Conservation (phyloP, 768 basidiomycete genomes). For the Megacollybia marginata region DNA sequence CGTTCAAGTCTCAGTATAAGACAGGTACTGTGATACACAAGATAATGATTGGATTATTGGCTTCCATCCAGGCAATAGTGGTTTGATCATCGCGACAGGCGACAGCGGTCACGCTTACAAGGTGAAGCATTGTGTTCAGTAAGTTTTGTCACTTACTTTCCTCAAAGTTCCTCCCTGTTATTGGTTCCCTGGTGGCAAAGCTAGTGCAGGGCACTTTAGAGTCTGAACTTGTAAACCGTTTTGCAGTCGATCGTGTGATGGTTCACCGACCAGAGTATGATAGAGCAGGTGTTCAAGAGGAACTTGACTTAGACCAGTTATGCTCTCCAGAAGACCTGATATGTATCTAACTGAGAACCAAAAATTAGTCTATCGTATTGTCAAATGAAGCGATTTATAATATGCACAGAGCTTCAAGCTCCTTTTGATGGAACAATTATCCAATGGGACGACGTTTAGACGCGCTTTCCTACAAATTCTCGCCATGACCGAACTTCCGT, state of each 20-base stretch:
- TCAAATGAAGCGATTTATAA: no score
- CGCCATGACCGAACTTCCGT: constrained; percentile 89
- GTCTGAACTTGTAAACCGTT: constrained; percentile 43
- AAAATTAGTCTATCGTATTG: neutral
- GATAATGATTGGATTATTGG: constrained; percentile 91
- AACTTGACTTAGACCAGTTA: constrained; percentile 40
- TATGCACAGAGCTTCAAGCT: constrained; percentile 7
- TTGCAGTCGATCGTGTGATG: constrained; percentile 46
- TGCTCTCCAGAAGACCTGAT: constrained; percentile 41
- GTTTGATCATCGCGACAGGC: constrained; percentile 75
- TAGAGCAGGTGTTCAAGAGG: constrained; percentile 9
- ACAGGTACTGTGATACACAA: constrained; percentile 84
- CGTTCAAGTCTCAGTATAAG: neutral
- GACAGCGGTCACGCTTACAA: constrained; percentile 90
- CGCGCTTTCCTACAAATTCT: constrained; percentile 75
- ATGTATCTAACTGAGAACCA: neutral
- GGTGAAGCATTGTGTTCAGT: constrained; percentile 27
- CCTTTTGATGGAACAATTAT: constrained; percentile 12
- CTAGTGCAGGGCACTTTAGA: constrained; percentile 60
- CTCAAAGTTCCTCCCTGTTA: constrained; percentile 74
- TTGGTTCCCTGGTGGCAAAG: constrained; percentile 73
- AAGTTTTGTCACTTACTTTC: neutral
- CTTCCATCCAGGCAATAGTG: constrained; percentile 45
- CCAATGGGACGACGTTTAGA: constrained; percentile 26
- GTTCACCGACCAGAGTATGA: no score